Percentiles rank a stretch among this genome's conserved stretches.
phyloP scores from a whole-genome alignment of 2,329 filamentous ascomycete genomes.

The Neofusicoccum umdonicola region DNA sequence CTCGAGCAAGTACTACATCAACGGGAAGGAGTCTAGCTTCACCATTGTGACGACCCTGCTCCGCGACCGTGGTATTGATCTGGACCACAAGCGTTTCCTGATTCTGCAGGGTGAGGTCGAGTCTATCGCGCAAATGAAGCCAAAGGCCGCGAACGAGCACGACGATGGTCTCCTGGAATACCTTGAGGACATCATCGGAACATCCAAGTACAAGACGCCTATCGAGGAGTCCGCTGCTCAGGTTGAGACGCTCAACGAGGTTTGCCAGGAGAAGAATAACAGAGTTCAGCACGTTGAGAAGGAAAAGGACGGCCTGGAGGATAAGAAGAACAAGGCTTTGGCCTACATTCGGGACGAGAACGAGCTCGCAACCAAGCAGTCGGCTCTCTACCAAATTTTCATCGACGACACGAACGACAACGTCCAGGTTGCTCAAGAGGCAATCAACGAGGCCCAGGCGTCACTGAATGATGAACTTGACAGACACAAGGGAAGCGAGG shows the following conservation, averaged over 20 bases:
- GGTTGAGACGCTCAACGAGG: constrained; percentile 88
- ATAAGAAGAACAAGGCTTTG: constrained; percentile 94
- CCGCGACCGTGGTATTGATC: constrained; percentile 82
- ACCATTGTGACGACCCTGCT: constrained; percentile 86
- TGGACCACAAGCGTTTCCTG: constrained; percentile 96
- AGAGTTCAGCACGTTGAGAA: constrained; percentile 98
- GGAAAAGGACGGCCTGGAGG: constrained; percentile 86
- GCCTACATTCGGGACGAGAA: constrained; percentile 91
- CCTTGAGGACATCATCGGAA: constrained; percentile 97
- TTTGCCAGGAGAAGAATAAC: constrained; percentile 90
- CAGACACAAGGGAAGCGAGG: constrained; percentile 86
- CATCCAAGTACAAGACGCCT: constrained; percentile 94
- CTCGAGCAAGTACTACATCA: constrained; percentile 97
- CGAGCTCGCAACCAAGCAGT: constrained; percentile 84
- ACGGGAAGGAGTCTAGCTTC: constrained; percentile 85
- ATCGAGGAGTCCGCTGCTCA: constrained; percentile 92
- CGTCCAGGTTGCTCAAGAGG: constrained; percentile 81
- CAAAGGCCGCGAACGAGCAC: constrained; percentile 91
- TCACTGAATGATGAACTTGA: constrained; percentile 84
- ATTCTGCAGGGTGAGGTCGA: constrained; percentile 98
- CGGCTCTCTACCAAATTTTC: constrained; percentile 88
- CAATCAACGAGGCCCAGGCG: constrained; percentile 84
- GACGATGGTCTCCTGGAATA: constrained; percentile 96
- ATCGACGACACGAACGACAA: constrained; percentile 87
- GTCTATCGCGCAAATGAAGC: constrained; percentile 98